A percentile compares a stretch with the other conserved stretches of the same genome.
Conservation (phyloP, 2,329 filamentous ascomycete species). For the Xylariaceae sp. region DNA sequence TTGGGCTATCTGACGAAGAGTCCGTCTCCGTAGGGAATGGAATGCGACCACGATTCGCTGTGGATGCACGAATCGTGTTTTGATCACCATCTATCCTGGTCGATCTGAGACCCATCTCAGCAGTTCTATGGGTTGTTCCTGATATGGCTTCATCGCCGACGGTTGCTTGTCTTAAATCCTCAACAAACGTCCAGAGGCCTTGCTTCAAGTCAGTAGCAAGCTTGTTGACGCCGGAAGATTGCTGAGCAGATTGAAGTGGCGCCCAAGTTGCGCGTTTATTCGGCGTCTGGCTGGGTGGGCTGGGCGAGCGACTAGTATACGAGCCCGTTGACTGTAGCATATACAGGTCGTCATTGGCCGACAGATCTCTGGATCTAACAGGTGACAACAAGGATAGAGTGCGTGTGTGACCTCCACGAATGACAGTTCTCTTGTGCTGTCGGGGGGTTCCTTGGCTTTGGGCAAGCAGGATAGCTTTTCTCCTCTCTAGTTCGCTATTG, state of each 20-base stretch:
- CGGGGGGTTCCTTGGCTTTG: constrained; percentile 40
- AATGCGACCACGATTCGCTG: constrained; percentile 40
- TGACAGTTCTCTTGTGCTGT: constrained; percentile 56
- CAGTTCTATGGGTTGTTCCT: constrained; percentile 42
- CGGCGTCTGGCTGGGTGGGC: constrained; percentile 38
- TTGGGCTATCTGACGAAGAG: constrained; percentile 32
- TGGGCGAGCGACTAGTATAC: constrained; percentile 30
- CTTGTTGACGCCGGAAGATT: constrained; percentile 57
- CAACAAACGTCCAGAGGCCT: constrained; percentile 89
- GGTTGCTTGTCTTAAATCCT: constrained; percentile 91
- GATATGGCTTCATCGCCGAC: constrained; percentile 86
- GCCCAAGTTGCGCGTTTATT: constrained; percentile 59
- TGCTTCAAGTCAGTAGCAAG: constrained; percentile 86
- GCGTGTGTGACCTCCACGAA: constrained; percentile 61
- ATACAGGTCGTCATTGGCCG: constrained; percentile 45
- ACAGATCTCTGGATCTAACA: constrained; percentile 44
- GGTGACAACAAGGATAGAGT: constrained; percentile 80
- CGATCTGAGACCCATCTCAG: constrained; percentile 30
- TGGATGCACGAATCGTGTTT: constrained; percentile 45
- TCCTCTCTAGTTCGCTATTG: constrained; percentile 65
- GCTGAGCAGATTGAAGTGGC: constrained; percentile 45
- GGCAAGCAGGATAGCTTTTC: constrained; percentile 60
- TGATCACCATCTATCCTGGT: constrained; percentile 36
- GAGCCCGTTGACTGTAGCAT: constrained; percentile 37
- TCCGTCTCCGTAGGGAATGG: constrained; percentile 41